Conservation (phyloP, 129 eudicot genomes). For the Gnaphalium uliginosum region DNA sequence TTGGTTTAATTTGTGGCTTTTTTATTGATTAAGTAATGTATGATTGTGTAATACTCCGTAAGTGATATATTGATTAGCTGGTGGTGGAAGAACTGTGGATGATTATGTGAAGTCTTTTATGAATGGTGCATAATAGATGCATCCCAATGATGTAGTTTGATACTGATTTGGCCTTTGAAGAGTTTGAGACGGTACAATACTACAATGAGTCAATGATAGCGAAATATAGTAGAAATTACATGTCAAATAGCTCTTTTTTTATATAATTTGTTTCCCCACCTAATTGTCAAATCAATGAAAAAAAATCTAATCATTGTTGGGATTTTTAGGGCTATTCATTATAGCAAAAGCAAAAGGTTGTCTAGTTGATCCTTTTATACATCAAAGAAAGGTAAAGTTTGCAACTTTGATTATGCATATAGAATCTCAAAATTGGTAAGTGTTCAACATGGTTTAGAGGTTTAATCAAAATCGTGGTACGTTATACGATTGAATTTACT, state of each 20-base stretch:
- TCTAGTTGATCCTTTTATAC: conserved; percentile 21
- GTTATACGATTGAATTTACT: not conserved
- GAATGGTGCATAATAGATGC: conserved; percentile 13
- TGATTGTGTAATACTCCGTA: not conserved
- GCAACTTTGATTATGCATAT: conserved; percentile 16
- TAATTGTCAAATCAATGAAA: not conserved
- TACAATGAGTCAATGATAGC: conserved; percentile 16
- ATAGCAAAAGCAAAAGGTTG: conserved; percentile 14
- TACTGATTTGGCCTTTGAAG: conserved; percentile 21
- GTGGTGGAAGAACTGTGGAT: conserved; percentile 2
- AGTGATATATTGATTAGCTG: conserved; percentile 5
- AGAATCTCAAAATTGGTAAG: conserved; percentile 3
- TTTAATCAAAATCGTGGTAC: conserved; percentile 1
- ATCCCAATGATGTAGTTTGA: conserved; percentile 13
- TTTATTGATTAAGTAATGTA: not conserved
- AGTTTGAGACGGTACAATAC: conserved; percentile 15
- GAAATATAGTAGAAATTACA: conserved; percentile 4
- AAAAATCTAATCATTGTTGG: conserved; percentile 2
- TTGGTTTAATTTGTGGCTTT: conserved; percentile 4
- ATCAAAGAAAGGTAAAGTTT: conserved; percentile 31
- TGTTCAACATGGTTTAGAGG: conserved; percentile 9
- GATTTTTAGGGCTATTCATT: conserved; percentile 13
- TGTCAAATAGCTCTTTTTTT: not conserved
- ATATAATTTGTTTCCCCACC: conserved; percentile 8
- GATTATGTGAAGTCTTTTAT: conserved; percentile 8